Evolutionary conservation across 2,329 filamentous ascomycete genomes (phyloP).

Genomic region (Ramichloridium luteum): DNA sequence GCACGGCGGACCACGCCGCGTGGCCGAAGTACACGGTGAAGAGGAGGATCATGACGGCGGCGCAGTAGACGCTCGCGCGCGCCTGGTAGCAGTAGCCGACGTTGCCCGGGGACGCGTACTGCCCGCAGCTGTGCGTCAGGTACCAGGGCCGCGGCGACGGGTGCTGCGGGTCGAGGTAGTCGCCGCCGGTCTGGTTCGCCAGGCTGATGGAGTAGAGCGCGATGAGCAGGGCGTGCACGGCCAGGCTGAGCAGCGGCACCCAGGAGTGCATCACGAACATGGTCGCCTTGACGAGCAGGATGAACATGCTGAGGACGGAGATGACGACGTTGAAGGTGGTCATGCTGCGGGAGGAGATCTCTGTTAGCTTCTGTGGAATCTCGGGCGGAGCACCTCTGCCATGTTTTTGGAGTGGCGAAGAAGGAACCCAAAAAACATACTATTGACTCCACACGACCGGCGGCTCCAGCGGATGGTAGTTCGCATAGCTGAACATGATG

Average conservation of each 20-base stretch:
- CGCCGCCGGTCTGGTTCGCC: constrained; percentile 60
- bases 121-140: constrained; percentile 52
- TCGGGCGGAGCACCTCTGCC: no score
- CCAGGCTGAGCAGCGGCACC: constrained; percentile 50
- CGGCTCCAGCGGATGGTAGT: constrained; percentile 48
- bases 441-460: constrained; percentile 62
- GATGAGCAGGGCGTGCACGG: constrained; percentile 46
- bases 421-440: no score
- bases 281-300: constrained; percentile 58
- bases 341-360: constrained; percentile 48
- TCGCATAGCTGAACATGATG: constrained; percentile 61
- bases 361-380: no score
- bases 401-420: no score
- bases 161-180: constrained; percentile 54
- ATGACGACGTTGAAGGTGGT: constrained; percentile 68
- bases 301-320: constrained; percentile 62
- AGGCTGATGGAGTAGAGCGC: constrained; percentile 54
- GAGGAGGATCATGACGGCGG: constrained; percentile 56
- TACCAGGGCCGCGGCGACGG: constrained; percentile 61
- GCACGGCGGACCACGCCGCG: constrained; percentile 43
- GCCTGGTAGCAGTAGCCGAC: constrained; percentile 52
- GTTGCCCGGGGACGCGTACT: constrained; percentile 35
- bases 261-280: constrained; percentile 59
- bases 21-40: constrained; percentile 49
- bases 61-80: constrained; percentile 53